Percentiles rank a stretch among this genome's conserved stretches.
phyloP scores from a whole-genome alignment of 176 grass and related monocot genomes.

The Saccharum spontaneum region DNA sequence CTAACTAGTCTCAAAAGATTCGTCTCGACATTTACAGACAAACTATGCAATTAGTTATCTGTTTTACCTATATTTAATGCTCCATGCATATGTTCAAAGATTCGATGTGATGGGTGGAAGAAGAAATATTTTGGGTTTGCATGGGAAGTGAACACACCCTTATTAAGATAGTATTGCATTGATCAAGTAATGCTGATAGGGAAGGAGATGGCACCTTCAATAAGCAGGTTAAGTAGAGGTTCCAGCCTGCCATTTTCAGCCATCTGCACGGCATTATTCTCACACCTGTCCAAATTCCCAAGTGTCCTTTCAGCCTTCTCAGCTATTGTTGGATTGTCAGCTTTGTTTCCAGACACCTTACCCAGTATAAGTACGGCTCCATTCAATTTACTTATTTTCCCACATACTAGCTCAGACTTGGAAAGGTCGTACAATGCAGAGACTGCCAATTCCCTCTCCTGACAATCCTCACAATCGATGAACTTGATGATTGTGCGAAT shows the following conservation, averaged over 20 bases:
- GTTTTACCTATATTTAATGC: no score
- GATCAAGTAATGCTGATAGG: background rate
- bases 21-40: no score
- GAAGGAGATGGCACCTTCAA: conserved; percentile 51
- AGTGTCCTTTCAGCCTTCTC: conserved; percentile 52
- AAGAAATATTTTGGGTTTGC: no score
- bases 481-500: conserved; percentile 58
- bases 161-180: background rate
- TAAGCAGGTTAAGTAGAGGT: conserved; percentile 62
- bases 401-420: conserved; percentile 43
- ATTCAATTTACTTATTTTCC: conserved; percentile 52
- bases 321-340: conserved; percentile 11
- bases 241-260: conserved; percentile 74
- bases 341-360: conserved; percentile 47
- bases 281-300: conserved; percentile 56
- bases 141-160: no score
- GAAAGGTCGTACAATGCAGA: conserved; percentile 67
- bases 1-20: no score
- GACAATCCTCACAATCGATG: conserved; percentile 46
- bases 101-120: no score
- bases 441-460: conserved; percentile 58
- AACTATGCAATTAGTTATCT: no score
- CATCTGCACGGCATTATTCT: conserved; percentile 58
- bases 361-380: conserved; percentile 62
- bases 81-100: no score